Base-by-base conservation (phyloP, 164 flowering plant genomes). In the Buxus sempervirens region DNA sequence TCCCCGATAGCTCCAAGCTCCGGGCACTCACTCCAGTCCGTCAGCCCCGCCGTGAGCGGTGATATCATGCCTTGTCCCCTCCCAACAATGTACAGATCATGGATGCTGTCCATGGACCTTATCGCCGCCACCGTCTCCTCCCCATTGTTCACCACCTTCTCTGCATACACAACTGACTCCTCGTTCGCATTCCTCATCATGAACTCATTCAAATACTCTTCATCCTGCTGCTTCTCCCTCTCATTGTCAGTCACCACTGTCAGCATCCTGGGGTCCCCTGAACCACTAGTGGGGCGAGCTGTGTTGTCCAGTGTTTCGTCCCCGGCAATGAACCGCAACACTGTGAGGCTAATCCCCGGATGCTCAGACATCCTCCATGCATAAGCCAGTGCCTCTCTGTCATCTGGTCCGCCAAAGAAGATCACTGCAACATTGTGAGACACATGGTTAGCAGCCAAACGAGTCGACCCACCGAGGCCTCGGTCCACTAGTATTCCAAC, bases 1-100 rank as follows among this genome's bases (percentile, higher is more conserved):
- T 67, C 70, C 2, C 70, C 70, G 15, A 67, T 42, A 13, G 20
- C 55, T 18, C 70, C 70, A 1, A 67, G 56, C 41, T 67, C 70
- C 16, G 32, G 63, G 32, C 24, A 23, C 54, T 58, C 62, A 18
- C 28, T 59, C 70, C 70, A 67, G n/a, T 14, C 55, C n/a, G 58
- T 48, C 1, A 64, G 9, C 2, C 23, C 67, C 6, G 9, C 56
- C 2, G 21, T 54, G 14, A 64, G 20, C 2, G 20, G 15, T 7
- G 67, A 64, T 13, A n/a, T 20, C 22, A 45, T 45, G 51, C 13
- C 56, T 20, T 64, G 67, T 18, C 57, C 18, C 22, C 67, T 26
- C 23, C 67, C 67, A 5, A 54, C 57, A 14, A 64, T 19, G 57
- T 49, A 22, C 10, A 64, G 56, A 49, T 64, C 42, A 54, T 48